These are phyloP conservation scores for Collybia nuda DNA, from an alignment of 768 basidiomycete genomes.

Conservation along the genomic window DNA sequence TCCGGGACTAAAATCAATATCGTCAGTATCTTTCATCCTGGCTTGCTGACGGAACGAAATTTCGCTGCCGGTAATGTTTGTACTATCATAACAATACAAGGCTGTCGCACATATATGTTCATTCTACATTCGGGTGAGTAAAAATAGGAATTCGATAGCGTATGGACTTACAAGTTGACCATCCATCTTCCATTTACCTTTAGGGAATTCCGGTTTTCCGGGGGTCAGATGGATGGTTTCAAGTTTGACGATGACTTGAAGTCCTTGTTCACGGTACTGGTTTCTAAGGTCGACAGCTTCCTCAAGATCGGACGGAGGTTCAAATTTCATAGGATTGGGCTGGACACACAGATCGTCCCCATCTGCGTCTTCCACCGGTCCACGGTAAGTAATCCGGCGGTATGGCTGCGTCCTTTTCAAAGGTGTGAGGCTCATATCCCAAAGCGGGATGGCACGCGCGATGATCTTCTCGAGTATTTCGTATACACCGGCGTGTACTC, in stretches of 20 bases:
- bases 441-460: constrained; percentile 27
- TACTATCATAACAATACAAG: constrained; percentile 21
- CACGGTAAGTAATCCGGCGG: constrained; percentile 15
- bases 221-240: constrained; percentile 33
- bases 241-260: constrained; percentile 33
- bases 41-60: constrained; percentile 27
- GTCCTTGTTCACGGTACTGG: constrained; percentile 10
- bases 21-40: not conserved
- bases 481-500: constrained; percentile 22
- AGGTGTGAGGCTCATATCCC: constrained; percentile 24
- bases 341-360: constrained; percentile 12
- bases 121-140: constrained; percentile 7
- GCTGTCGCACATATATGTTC: constrained; percentile 23
- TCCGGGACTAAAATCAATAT: constrained; percentile 9
- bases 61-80: constrained; percentile 26
- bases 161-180: constrained; percentile 18
- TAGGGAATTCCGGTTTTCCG: constrained; percentile 31
- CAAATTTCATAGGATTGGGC: constrained; percentile 14
- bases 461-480: constrained; percentile 26
- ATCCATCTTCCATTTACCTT: constrained; percentile 39
- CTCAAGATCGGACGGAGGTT: constrained; percentile 6
- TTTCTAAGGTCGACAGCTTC: constrained; percentile 5
- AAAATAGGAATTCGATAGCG: not conserved
- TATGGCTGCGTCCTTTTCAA: not conserved
- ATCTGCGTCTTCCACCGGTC: constrained; percentile 15